Base-by-base conservation (phyloP, 805 yeast genomes). In the Candida verbasci region DNA sequence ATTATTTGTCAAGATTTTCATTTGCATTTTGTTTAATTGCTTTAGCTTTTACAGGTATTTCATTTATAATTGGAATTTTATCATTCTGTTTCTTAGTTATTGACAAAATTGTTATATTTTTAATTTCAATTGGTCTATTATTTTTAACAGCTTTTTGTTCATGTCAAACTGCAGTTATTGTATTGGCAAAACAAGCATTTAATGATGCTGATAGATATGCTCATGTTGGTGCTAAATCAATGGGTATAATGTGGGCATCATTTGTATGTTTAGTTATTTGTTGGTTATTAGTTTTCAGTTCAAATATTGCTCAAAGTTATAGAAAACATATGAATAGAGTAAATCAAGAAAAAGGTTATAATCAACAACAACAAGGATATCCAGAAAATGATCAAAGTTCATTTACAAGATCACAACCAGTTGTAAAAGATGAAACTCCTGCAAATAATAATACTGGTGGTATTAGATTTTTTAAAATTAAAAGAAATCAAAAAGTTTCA, bases 151-250 rank as follows among this genome's bases (percentile, higher is more conserved):
- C 81, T 34, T 86, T 82, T 37, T 82, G 83, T 30, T 65, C 85
- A 9, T 65, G 82, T 53, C 75, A 78, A 56, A 86, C 96, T 23
- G 93, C 95, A 3, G 84, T 76, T 29, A 59, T 73, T 43, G 95
- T 82, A n/a, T 54, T 84, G 65, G 93, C 86, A 31, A 80, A 71
- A 55, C 69, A 78, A 49, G 81, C 82, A 18, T 89, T 89, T 73
- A 52, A 58, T 26, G 55, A 63, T 41, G 73, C 58, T 20, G 70
- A 64, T 29, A 52, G 66, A 43, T 40, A 46, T 11, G 69, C 79
- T 28, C 63, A 70, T 37, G 44, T 83, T 40, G 86, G 87, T 43
- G 68, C 76, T 22, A 61, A 74, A 31, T 58, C 74, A 50, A 56
- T 79, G 55, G 89, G 83, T 51, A 52, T 82, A 38, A 53, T 78